phyloP scores from a whole-genome alignment of 2,329 filamentous ascomycete genomes.

The Lomentospora prolificans region DNA sequence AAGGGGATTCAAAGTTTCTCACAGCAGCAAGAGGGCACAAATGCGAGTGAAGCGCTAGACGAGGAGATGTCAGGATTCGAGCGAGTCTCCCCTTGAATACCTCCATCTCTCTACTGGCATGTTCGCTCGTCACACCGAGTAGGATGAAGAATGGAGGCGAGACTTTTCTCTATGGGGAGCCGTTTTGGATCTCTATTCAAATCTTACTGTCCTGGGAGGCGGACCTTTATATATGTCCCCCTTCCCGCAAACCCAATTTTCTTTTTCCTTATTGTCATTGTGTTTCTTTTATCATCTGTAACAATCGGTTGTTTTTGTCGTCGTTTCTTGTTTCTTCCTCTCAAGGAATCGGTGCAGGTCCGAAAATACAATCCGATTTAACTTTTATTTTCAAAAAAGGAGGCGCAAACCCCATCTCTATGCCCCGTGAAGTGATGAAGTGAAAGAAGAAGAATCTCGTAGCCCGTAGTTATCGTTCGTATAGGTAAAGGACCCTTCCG shows the following conservation, averaged over 20 bases:
- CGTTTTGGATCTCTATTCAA: not conserved
- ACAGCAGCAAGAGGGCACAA: too few relatives aligned
- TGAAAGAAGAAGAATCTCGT: not conserved
- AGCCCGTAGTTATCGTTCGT: not conserved
- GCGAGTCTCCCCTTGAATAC: too few relatives aligned
- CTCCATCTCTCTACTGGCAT: too few relatives aligned
- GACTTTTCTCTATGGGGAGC: not conserved
- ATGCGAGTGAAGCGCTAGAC: too few relatives aligned
- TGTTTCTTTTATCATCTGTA: constrained; percentile 18
- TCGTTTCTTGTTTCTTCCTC: not conserved
- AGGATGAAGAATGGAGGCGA: too few relatives aligned
- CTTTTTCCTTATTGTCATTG: constrained; percentile 14
- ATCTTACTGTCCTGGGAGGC: not conserved
- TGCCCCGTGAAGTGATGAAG: not conserved
- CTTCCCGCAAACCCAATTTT: too few relatives aligned
- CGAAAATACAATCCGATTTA: not conserved
- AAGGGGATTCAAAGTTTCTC: too few relatives aligned
- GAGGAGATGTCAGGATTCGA: too few relatives aligned
- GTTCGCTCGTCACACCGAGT: too few relatives aligned
- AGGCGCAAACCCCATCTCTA: not conserved
- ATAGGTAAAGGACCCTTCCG: not conserved
- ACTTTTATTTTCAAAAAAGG: not conserved
- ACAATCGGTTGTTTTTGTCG: constrained; percentile 9
- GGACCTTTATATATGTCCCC: not conserved
- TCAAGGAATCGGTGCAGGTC: not conserved